These are phyloP conservation scores for Trichaptum fuscoviolaceum DNA, from an alignment of 768 basidiomycete genomes.

Conservation along the genomic window DNA sequence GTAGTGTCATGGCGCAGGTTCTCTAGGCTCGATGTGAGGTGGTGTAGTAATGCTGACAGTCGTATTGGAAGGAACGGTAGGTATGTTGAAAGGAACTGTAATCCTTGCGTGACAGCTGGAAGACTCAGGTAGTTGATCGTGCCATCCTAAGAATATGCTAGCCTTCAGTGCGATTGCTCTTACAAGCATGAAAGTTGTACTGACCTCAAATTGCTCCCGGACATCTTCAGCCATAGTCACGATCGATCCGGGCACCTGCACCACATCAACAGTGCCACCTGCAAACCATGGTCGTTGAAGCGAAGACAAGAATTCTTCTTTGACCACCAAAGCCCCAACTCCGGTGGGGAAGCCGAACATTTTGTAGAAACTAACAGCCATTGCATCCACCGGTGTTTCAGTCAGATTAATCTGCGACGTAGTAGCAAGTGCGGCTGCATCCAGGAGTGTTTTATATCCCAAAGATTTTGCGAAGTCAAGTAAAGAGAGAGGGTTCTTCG, in stretches of 20 bases:
- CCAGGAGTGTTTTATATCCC: conserved; percentile 72
- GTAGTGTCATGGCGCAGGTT: conserved; percentile 56
- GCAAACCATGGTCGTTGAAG: conserved; percentile 80
- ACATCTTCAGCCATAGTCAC: conserved; percentile 53
- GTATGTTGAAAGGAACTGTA: conserved; percentile 73
- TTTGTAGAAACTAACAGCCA: conserved; percentile 84
- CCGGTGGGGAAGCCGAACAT: conserved; percentile 89
- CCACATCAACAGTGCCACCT: conserved; percentile 77
- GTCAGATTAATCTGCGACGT: conserved; percentile 63
- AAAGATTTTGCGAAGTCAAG: conserved; percentile 57
- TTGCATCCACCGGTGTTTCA: conserved; percentile 68
- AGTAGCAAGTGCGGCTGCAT: conserved; percentile 77
- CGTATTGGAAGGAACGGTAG: conserved; percentile 75
- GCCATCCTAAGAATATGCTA: conserved; percentile 54
- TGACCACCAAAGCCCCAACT: conserved; percentile 73
- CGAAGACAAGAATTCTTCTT: conserved; percentile 55
- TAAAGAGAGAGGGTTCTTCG: conserved; percentile 63
- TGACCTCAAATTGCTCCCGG: conserved; percentile 77
- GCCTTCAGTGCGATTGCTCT: conserved; percentile 13
- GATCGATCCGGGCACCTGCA: conserved; percentile 72
- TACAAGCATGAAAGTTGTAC: conserved; percentile 11
- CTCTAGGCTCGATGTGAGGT: conserved; percentile 50
- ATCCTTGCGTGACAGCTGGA: conserved; percentile 73
- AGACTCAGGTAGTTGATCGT: conserved; percentile 79
- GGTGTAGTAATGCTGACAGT: conserved; percentile 62